A percentile compares a stretch with the other conserved stretches of the same genome.
Conservation (phyloP, 441 rosid genomes). For the Euphorbia celastroides region DNA sequence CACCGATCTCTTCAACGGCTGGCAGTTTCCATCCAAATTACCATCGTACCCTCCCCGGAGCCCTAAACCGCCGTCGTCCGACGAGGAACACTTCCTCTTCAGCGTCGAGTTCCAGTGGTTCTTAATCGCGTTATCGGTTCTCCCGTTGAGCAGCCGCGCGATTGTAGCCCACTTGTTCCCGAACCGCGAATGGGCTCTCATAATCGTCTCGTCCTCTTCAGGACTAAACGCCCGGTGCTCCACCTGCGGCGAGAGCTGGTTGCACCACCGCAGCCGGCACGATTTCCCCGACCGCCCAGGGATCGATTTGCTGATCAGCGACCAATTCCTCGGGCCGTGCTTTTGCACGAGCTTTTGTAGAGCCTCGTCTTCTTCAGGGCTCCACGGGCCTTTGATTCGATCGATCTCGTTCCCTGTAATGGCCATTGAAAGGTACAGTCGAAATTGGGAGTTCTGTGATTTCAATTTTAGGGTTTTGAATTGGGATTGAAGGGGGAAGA, state of each 20-base stretch:
- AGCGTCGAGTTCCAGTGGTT: constrained; percentile 83
- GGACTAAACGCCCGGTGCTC: constrained; percentile 62
- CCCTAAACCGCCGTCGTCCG: constrained; percentile 13
- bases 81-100: constrained; percentile 53
- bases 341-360: constrained; percentile 49
- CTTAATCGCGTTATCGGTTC: constrained; percentile 76
- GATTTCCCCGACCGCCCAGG: constrained; percentile 75
- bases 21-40: constrained; percentile 24
- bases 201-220: constrained; percentile 62
- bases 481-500: constrained; percentile 46
- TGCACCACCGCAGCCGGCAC: constrained; percentile 77
- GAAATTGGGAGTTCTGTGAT: not conserved
- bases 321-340: constrained; percentile 73
- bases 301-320: constrained; percentile 64
- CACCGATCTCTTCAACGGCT: constrained; percentile 56
- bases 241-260: constrained; percentile 76
- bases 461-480: too few relatives aligned
- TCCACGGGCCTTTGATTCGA: constrained; percentile 83
- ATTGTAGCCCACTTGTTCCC: constrained; percentile 89
- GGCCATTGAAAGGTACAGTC: constrained; percentile 20
- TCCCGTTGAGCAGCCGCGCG: constrained; percentile 63
- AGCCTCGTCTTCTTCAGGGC: constrained; percentile 72
- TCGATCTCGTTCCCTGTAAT: constrained; percentile 42
- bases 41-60: constrained; percentile 28
- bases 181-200: constrained; percentile 53